Evolutionary conservation across 2,329 filamentous ascomycete genomes (phyloP).

Genomic region (Clathrospora elynae): DNA sequence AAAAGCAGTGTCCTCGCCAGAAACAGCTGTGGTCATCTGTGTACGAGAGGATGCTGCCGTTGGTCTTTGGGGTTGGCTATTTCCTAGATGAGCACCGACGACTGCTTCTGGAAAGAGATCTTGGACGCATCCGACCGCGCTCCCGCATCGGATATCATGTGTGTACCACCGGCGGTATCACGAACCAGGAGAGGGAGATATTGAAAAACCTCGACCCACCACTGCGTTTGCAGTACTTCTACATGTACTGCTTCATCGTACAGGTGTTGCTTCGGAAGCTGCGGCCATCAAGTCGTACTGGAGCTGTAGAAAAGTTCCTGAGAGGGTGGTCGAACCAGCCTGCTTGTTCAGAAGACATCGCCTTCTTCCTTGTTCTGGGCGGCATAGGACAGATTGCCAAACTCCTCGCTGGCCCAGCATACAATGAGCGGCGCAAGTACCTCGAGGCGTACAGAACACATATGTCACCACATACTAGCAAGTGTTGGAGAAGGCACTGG

Average conservation of each 20-base stretch:
- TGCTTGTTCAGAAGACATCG: constrained; percentile 43
- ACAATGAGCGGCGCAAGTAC: constrained; percentile 39
- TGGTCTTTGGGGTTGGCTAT: constrained; percentile 46
- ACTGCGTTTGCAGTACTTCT: constrained; percentile 45
- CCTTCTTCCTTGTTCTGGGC: constrained; percentile 44
- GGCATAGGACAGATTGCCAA: constrained; percentile 45
- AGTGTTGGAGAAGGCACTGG: constrained; percentile 44
- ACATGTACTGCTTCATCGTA: constrained; percentile 47
- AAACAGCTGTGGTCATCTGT: constrained; percentile 44
- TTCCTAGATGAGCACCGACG: constrained; percentile 46
- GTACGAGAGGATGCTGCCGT: constrained; percentile 45
- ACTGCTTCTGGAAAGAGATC: constrained; percentile 39
- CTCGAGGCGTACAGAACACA: constrained; percentile 43
- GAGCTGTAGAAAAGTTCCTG: constrained; percentile 38
- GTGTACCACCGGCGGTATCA: constrained; percentile 39
- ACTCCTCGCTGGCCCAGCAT: constrained; percentile 39
- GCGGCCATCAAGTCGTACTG: constrained; percentile 36
- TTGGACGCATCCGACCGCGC: constrained; percentile 41
- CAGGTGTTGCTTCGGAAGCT: constrained; percentile 42
- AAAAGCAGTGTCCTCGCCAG: constrained; percentile 33
- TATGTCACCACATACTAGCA: constrained; percentile 44
- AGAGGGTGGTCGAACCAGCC: constrained; percentile 42
- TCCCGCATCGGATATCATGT: constrained; percentile 45
- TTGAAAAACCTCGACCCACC: constrained; percentile 39
- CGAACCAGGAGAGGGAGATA: constrained; percentile 34